Conservation (phyloP, 345 rosid genomes). For the Turritis glabra region DNA sequence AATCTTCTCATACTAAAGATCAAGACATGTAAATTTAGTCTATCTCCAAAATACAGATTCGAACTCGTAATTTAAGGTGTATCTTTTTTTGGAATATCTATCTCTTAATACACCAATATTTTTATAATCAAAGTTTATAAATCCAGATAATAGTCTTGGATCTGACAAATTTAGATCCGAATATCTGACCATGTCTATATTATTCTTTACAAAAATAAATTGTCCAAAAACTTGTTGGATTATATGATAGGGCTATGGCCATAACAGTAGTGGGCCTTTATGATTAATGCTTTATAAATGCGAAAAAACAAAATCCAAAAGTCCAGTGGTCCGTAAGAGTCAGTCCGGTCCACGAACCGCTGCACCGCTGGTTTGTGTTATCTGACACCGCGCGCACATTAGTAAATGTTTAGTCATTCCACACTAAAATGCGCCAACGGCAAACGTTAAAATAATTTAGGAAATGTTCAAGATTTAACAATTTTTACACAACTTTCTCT, state of each 20-base stretch:
- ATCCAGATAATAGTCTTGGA: too few relatives aligned
- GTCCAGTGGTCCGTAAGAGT: background rate
- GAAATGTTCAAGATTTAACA: slow-evolving; percentile 23
- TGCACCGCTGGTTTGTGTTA: slow-evolving; percentile 1
- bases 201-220: too few relatives aligned
- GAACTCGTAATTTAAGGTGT: too few relatives aligned
- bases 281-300: background rate
- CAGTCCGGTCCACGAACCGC: slow-evolving; percentile 22
- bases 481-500: background rate
- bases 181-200: too few relatives aligned
- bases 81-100: too few relatives aligned
- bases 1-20: too few relatives aligned
- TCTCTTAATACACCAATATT: too few relatives aligned
- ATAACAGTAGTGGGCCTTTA: slow-evolving; percentile 2
- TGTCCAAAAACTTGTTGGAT: too few relatives aligned
- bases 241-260: background rate
- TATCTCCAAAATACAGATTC: too few relatives aligned
- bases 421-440: slow-evolving; percentile 46
- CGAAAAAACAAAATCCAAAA: background rate
- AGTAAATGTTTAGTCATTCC: background rate
- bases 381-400: slow-evolving; percentile 26
- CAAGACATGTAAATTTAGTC: too few relatives aligned
- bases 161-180: too few relatives aligned
- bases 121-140: too few relatives aligned
- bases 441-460: slow-evolving; percentile 28